Base-by-base conservation (phyloP, 2,329 filamentous ascomycete species). In the Calonectria multiphialidica region DNA sequence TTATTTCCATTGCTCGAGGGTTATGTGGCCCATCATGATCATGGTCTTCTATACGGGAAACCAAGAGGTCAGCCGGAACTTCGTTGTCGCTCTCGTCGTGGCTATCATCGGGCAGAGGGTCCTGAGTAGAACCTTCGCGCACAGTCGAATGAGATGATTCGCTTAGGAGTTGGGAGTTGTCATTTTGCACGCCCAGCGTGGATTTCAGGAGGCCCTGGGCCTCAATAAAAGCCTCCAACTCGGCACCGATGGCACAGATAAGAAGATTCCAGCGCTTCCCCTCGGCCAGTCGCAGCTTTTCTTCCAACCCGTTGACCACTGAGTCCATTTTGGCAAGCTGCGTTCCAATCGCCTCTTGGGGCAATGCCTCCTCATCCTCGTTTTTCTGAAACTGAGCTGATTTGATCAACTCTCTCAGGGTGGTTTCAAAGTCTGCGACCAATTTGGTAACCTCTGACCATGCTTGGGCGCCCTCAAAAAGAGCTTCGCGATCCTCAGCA, bases 181-280 rank as follows among this genome's bases (percentile, higher is more conserved):
- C 68, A 18, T 76, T 73, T 21, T 62, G 10, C 10, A 68, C 45
- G 15, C 73, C 75, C 5, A 80, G 62, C 3, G 76, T 74, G 15
- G 71, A 71, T 47, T 77, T 72, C n/a, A 94, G 83, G 49, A 94
- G 85, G 3, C 85, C 82, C 75, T 88, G 87, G 1, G 91, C 92
- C 77, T 92, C 89, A 37, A 84, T 84, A 72, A 94, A 92, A 2
- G 92, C 92, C 71, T 93, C 91, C 1, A 94, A 80, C 80, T 95
- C 94, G 0, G 94, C 94, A 0, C 93, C 93, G 40, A 96, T 91
- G 13, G 93, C 93, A 64, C 91, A 94, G 5, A 95, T 91, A 21
- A 96, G 86, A 18, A 96, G 84, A 69, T 93, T 95, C 94, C 94
- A 96, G 18, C 88, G 87, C 69, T 89, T 89, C 1, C 86, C 84